phyloP scores from a whole-genome alignment of 805 yeast genomes.

The Wickerhamiella cacticola region DNA sequence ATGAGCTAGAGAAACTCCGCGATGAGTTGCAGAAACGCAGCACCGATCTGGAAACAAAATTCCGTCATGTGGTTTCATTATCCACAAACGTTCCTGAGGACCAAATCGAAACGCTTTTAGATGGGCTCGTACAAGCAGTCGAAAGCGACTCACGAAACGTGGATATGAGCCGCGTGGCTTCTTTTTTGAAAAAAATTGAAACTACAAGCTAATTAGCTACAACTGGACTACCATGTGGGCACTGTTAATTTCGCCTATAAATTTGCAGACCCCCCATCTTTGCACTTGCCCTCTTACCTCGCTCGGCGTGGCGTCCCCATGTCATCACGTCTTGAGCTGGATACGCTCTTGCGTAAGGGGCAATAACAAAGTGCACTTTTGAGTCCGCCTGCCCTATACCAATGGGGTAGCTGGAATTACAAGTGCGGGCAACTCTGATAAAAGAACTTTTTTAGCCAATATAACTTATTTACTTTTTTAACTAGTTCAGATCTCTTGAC shows the following conservation, averaged over 20 bases:
- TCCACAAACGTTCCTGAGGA: constrained; percentile 80
- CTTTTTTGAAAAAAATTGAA: constrained; percentile 42
- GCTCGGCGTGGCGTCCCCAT: constrained; percentile 20
- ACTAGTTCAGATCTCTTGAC: background rate
- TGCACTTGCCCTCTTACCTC: constrained; percentile 22
- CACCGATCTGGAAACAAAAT: constrained; percentile 54
- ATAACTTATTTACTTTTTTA: too few species aligned
- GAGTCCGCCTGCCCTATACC: constrained; percentile 24
- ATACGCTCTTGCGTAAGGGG: constrained; percentile 18
- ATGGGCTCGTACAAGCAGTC: constrained; percentile 79
- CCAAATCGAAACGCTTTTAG: constrained; percentile 68
- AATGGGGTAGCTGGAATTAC: constrained; percentile 14
- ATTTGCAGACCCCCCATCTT: background rate
- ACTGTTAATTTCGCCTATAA: background rate
- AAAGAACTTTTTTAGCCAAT: background rate
- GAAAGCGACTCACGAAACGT: constrained; percentile 70
- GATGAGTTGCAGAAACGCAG: constrained; percentile 42
- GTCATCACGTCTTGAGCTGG: constrained; percentile 23
- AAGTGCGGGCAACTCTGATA: background rate
- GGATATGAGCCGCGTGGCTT: constrained; percentile 44
- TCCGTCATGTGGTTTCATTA: constrained; percentile 74
- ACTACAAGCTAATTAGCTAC: constrained; percentile 14
- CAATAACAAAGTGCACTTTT: constrained; percentile 20
- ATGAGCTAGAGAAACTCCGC: constrained; percentile 41
- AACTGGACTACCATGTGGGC: too few species aligned